Base-by-base conservation (phyloP, 805 yeast species). In the Saccharomycopsis fibuligera region DNA sequence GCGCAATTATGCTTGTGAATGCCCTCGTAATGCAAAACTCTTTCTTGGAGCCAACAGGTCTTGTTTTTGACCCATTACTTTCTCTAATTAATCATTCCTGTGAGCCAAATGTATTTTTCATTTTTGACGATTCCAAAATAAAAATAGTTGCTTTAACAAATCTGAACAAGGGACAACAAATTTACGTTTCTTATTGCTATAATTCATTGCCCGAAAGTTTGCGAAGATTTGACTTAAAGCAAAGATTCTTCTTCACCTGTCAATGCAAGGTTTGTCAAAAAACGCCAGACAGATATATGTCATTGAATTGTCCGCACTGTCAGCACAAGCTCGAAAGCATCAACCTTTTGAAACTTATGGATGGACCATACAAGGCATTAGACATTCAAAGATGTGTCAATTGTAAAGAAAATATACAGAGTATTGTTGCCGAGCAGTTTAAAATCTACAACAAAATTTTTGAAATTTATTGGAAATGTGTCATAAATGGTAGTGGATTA, bases 21-120 rank as follows among this genome's bases (percentile, higher is more conserved):
- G 53, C 63, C 4, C 61, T 62, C 5, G 55, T 55, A 2, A 25
- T 63, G 23, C 58, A 60, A 30, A 62, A 68, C 48, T 45, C 49
- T 27, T 58, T 51, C 33, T 54, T 54, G 9, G 67, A 63, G 35
- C 47, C 58, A 4, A 57, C 63, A 41, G 75, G 73, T 1, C 44
- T 60, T 5, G 54, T 62, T 56, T 62, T 70, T 54, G 72, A 69
- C 49, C 68, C 69, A 0, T 50, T 57, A 3, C 62, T 69, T 51
- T 56, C 73, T 10, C 50, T 69, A 41, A 63, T 68, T 19, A 70
- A 70, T 44, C 75, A 70, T 56, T 65, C 70, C 5, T 70, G 75
- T 54, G 53, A 57, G 4, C 73, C 74, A 4, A 69, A 69, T 48
- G 54, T 62, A 27, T 44, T 58, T 6, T 41, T 61, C 5, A 47